Base-by-base conservation (phyloP, 768 basidiomycete species). In the Tricholoma sp. region DNA sequence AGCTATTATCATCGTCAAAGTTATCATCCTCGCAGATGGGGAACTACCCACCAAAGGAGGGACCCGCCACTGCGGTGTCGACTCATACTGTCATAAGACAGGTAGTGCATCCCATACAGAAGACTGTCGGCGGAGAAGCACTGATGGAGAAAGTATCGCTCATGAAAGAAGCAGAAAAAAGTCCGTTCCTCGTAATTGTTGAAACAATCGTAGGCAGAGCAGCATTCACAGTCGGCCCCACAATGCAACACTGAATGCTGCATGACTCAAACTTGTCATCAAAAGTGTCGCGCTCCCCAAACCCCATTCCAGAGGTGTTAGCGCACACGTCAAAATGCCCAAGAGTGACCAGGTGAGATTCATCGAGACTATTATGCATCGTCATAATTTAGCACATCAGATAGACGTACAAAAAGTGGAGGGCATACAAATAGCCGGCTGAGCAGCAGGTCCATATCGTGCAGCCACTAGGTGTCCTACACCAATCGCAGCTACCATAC, bases 401-500 rank as follows among this genome's bases (percentile, higher is more conserved):
- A 19, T 22, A n/a, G 22, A 2, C 39, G 57, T 16, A 59, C 18
- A 18, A 11, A 19, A 18, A 34, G 35, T 39, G 14, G 41, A 2
- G 14, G 12, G 66, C 71, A 22, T 59, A 73, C 72, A 62, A 14
- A 74, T 61, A 14, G 67, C 52, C 11, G 65, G 59, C 12, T 57
- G 54, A 22, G 62, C 66, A 4, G 59, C 61, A n/a, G 63, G 69
- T 3, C 68, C 68, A 21, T 58, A 61, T 27, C 59, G 55, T 8
- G 69, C 63, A 14, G 71, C 69, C 11, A 72, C 66, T 6, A 72
- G 34, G 45, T 67, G 62, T 1, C 68, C 73, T 2, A 71, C 61
- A 5, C 72, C 72, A 3, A 72, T 63, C 5, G 72, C 68, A 21
- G 64, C 67, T 14, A 71, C 69, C 64, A 73, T 68, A 56, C 71